Evolutionary conservation across 202 grass and related monocot genomes (phyloP).

Genomic region (Brachypodium distachyon): DNA sequence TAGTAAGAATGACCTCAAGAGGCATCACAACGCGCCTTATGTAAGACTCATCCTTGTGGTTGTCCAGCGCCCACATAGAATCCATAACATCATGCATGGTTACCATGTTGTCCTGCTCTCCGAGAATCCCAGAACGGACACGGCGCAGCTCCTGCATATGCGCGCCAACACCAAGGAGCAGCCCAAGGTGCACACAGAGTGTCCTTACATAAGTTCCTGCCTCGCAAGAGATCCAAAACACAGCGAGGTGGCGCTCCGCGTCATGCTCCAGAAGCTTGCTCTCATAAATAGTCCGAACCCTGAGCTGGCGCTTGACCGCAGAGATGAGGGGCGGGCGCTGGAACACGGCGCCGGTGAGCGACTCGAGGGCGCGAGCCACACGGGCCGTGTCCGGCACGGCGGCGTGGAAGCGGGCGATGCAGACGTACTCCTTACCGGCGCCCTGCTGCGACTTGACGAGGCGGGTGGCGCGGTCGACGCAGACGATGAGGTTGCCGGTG

Average conservation of each 20-base stretch:
- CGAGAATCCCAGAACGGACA: constrained; percentile 68
- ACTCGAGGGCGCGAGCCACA: constrained; percentile 54
- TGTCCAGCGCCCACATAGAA: constrained; percentile 71
- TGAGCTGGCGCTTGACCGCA: constrained; percentile 85
- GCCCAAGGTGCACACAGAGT: constrained; percentile 74
- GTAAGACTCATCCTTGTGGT: constrained; percentile 62
- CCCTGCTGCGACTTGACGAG: constrained; percentile 95
- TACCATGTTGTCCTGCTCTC: constrained; percentile 89
- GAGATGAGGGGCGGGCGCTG: constrained; percentile 95
- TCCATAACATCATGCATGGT: constrained; percentile 95
- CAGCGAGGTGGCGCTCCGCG: constrained; percentile 51
- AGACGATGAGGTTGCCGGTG: constrained; percentile 92
- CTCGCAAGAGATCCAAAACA: constrained; percentile 86
- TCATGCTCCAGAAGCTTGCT: constrained; percentile 82
- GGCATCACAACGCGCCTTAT: constrained; percentile 82
- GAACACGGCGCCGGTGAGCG: constrained; percentile 79
- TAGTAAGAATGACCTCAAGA: constrained; percentile 70
- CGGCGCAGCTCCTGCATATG: constrained; percentile 95
- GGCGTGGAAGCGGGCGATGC: constrained; percentile 67
- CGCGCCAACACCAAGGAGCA: constrained; percentile 67
- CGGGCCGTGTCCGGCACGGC: constrained; percentile 44
- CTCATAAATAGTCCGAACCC: constrained; percentile 84
- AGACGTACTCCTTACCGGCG: constrained; percentile 88
- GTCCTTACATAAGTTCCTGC: constrained; percentile 79
- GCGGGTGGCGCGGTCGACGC: constrained; percentile 86